phyloP scores from a whole-genome alignment of 2,329 filamentous ascomycete species.

The Myriosclerotinia duriaeana region DNA sequence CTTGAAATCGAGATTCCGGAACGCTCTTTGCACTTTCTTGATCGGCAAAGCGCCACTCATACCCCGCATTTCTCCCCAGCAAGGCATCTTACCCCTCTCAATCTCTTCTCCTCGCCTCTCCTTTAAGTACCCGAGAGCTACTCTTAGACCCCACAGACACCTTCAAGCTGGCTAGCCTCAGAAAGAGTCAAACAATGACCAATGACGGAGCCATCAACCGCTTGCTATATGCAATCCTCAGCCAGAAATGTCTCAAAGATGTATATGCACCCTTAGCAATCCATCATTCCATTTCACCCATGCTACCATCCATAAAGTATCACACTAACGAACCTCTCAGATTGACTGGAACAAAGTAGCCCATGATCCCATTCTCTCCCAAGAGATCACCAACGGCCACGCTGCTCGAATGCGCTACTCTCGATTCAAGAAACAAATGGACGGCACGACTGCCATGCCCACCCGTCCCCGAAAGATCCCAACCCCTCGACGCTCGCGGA shows the following conservation, averaged over 20 bases:
- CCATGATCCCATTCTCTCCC: slow-evolving; percentile 39
- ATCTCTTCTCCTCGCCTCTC: background rate
- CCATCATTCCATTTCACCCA: background rate
- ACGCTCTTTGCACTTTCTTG: background rate
- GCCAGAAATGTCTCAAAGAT: slow-evolving; percentile 53
- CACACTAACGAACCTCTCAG: slow-evolving; percentile 38
- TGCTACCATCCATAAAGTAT: background rate
- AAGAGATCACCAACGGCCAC: slow-evolving; percentile 56
- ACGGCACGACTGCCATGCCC: slow-evolving; percentile 42
- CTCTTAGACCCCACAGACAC: background rate
- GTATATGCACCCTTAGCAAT: slow-evolving; percentile 39
- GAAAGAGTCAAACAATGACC: slow-evolving; percentile 44
- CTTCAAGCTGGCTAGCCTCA: slow-evolving; percentile 38
- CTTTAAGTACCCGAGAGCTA: slow-evolving; percentile 8
- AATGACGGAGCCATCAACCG: slow-evolving; percentile 51
- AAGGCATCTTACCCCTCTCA: background rate
- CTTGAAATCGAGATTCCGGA: background rate
- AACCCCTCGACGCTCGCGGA: slow-evolving; percentile 28
- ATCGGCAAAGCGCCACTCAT: background rate
- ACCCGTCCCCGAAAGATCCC: slow-evolving; percentile 26
- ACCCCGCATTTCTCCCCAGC: background rate
- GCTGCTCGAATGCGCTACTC: slow-evolving; percentile 58
- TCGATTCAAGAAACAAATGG: slow-evolving; percentile 54
- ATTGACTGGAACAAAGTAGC: slow-evolving; percentile 56
- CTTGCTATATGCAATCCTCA: slow-evolving; percentile 56